Evolutionary conservation across 164 flowering plant species (phyloP).

Genomic region (Warburgia ugandensis): DNA sequence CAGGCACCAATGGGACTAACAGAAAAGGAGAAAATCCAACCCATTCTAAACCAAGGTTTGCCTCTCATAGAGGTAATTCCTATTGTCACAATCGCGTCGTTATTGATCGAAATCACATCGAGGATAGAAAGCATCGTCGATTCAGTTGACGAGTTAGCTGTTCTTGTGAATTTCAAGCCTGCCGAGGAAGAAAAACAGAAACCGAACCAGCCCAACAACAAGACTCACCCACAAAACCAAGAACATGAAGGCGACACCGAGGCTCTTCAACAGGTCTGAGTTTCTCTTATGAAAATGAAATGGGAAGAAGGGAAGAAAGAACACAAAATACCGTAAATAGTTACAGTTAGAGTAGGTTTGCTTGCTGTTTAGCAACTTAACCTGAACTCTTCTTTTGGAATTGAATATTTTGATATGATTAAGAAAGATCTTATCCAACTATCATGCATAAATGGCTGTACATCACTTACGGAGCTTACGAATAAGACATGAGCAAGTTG

Average conservation of each 20-base stretch:
- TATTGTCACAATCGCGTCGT: slow-evolving; percentile 42
- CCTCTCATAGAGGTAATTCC: slow-evolving; percentile 47
- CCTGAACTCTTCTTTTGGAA: no score
- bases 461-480: no score
- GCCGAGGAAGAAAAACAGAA: slow-evolving; percentile 21
- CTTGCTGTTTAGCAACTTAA: no score
- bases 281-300: no score
- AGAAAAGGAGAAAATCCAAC: slow-evolving; percentile 1
- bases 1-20: slow-evolving; percentile 1
- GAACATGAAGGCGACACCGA: slow-evolving; percentile 16
- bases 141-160: slow-evolving; percentile 40
- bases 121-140: slow-evolving; percentile 40
- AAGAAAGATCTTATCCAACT: no score
- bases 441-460: no score
- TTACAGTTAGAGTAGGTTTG: no score
- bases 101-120: slow-evolving; percentile 48
- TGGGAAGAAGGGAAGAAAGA: no score
- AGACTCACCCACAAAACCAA: slow-evolving; percentile 14
- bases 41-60: background rate
- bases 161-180: slow-evolving; percentile 37
- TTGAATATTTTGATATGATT: no score
- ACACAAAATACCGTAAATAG: no score
- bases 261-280: slow-evolving; percentile 10
- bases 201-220: slow-evolving; percentile 18
- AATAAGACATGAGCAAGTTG: no score